phyloP scores from a whole-genome alignment of 345 rosid genomes.

The Bretschneidera sinensis region DNA sequence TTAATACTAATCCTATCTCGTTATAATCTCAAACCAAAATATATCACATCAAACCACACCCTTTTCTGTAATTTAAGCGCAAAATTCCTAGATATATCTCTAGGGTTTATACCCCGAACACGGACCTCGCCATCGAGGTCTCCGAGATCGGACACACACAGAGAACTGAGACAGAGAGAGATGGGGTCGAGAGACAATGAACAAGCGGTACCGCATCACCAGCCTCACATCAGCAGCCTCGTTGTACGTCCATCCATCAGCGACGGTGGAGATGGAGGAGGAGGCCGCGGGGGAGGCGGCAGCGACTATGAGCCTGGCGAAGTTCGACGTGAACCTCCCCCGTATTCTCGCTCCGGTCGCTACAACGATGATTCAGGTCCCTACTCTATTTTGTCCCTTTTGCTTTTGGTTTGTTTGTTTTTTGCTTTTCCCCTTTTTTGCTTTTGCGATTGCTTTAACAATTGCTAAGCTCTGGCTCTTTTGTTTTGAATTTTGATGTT shows the following conservation, averaged over 20 bases:
- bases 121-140: background rate
- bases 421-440: background rate
- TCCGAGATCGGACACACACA: background rate
- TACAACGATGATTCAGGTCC: conserved; percentile 57
- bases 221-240: conserved; percentile 75
- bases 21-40: too few relatives aligned
- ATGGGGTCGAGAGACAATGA: conserved; percentile 82
- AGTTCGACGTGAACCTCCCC: conserved; percentile 53
- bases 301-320: conserved; percentile 70
- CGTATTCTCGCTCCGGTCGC: conserved; percentile 56
- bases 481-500: too few relatives aligned
- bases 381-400: background rate
- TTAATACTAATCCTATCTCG: too few relatives aligned
- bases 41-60: too few relatives aligned
- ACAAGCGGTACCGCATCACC: conserved; percentile 56
- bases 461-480: background rate
- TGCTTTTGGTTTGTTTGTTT: background rate
- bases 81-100: background rate
- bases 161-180: conserved; percentile 14
- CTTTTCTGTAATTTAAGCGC: too few relatives aligned
- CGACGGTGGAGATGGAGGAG: conserved; percentile 39
- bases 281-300: conserved; percentile 31
- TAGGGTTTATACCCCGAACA: background rate
- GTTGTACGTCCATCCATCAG: conserved; percentile 65
- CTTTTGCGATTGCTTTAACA: background rate